Conservation (phyloP, 306 rosid genomes). For the Echinosophora koreensis region DNA sequence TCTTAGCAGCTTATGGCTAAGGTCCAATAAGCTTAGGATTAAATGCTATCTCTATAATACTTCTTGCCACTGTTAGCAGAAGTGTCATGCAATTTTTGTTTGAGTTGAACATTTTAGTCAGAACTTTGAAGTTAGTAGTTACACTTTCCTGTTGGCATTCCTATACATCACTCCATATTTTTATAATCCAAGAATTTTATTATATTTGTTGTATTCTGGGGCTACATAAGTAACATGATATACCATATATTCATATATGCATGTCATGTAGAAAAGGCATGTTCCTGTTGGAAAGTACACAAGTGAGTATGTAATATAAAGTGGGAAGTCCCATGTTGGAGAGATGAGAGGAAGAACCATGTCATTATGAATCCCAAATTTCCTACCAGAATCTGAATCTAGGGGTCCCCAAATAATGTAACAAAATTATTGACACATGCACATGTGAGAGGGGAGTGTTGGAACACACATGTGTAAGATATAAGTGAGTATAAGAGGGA, state of each 20-base stretch:
- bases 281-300: neutral
- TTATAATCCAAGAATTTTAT: neutral
- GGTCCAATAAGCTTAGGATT: conserved; percentile 9
- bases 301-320: too few species aligned
- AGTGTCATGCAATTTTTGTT: conserved; percentile 23
- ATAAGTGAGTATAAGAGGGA: too few species aligned
- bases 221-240: neutral
- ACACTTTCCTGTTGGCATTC: neutral
- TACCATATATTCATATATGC: neutral
- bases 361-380: too few species aligned
- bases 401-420: too few species aligned
- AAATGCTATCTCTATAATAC: conserved; percentile 35
- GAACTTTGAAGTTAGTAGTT: conserved; percentile 23
- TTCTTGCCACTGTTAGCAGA: conserved; percentile 15
- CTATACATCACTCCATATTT: conserved; percentile 2
- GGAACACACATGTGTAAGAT: too few species aligned
- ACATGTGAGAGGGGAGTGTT: too few species aligned
- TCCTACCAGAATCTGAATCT: too few species aligned
- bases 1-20: conserved; percentile 36
- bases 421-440: too few species aligned
- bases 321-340: too few species aligned
- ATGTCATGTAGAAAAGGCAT: conserved; percentile 6
- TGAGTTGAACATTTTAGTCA: conserved; percentile 32
- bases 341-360: too few species aligned
- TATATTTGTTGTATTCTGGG: neutral